These are phyloP conservation scores for Paramecium octaurelia DNA, from an alignment of 73 alveolate species.

Conservation along the genomic window DNA sequence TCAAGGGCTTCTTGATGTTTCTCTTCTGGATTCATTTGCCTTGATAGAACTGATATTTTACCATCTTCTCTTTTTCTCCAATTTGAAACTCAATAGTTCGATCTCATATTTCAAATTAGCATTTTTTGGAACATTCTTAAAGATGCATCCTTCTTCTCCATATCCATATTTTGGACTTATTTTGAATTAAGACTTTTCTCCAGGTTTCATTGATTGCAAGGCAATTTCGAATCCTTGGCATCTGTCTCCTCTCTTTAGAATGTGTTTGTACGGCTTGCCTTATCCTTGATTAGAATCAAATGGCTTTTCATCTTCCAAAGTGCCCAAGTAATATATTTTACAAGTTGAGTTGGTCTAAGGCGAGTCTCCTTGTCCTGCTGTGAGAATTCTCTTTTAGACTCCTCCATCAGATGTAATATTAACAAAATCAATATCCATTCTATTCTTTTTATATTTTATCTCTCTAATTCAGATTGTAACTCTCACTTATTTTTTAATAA, in stretches of 20 bases:
- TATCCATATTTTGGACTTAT: not conserved
- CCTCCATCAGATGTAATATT: not conserved
- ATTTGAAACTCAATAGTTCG: not conserved
- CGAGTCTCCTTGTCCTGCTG: not conserved
- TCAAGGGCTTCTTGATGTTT: constrained; percentile 75
- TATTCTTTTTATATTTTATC: not conserved
- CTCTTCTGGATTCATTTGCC: constrained; percentile 71
- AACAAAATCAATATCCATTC: not conserved
- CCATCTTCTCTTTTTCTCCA: not conserved
- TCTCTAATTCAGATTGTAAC: not conserved
- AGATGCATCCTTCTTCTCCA: not conserved
- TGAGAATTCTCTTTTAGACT: not conserved
- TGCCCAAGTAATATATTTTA: not conserved
- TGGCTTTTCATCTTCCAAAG: not conserved
- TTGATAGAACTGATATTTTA: not conserved
- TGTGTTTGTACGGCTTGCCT: not conserved
- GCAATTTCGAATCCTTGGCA: not conserved
- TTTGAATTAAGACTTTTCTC: not conserved
- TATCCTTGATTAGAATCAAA: not conserved
- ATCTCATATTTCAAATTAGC: not conserved
- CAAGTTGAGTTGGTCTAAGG: not conserved
- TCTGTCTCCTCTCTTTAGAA: not conserved
- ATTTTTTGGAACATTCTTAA: not conserved
- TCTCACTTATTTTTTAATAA: not conserved
- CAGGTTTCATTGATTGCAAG: not conserved